Percentiles rank a stretch among this genome's conserved stretches.
phyloP scores from a whole-genome alignment of 441 rosid genomes.

The Adansonia gregorii region DNA sequence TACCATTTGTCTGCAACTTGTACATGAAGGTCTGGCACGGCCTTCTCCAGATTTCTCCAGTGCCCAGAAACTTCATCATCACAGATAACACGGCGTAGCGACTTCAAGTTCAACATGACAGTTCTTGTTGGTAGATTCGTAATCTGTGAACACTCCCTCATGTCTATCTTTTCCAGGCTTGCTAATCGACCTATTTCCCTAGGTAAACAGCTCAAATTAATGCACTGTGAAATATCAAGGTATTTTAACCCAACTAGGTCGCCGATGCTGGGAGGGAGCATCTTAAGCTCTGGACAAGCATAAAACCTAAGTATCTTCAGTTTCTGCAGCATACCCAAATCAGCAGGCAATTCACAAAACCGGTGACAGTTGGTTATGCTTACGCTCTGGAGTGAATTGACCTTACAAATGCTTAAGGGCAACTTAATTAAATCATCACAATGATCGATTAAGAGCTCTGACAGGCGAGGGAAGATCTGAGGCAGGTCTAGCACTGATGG shows the following conservation, averaged over 20 bases:
- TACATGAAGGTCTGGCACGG: slow-evolving; percentile 48
- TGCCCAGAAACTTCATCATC: slow-evolving; percentile 62
- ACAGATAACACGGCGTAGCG: slow-evolving; percentile 62
- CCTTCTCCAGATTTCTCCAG: slow-evolving; percentile 61
- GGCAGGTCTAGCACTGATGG: slow-evolving; percentile 52
- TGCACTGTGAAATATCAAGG: slow-evolving; percentile 78
- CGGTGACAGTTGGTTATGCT: slow-evolving; percentile 87
- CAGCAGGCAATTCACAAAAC: slow-evolving; percentile 51
- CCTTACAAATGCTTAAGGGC: slow-evolving; percentile 63
- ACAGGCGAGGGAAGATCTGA: slow-evolving; percentile 59
- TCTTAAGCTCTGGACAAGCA: slow-evolving; percentile 68
- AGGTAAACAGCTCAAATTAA: slow-evolving; percentile 61
- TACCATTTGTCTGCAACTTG: slow-evolving; percentile 69
- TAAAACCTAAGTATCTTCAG: slow-evolving; percentile 64
- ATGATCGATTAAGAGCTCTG: slow-evolving; percentile 73
- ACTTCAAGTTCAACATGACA: slow-evolving; percentile 38
- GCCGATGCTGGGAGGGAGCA: slow-evolving; percentile 60
- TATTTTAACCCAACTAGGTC: slow-evolving; percentile 60
- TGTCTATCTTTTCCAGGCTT: slow-evolving; percentile 78
- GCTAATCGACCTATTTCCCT: slow-evolving; percentile 54
- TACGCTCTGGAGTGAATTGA: slow-evolving; percentile 53
- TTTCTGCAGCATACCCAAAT: slow-evolving; percentile 51
- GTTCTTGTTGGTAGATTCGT: slow-evolving; percentile 48
- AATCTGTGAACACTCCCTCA: slow-evolving; percentile 72
- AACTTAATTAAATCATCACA: slow-evolving; percentile 68